A percentile compares a stretch with the other conserved stretches of the same genome.
Evolutionary conservation across 345 rosid genomes (phyloP).

Genomic region (Garcia nutans): DNA sequence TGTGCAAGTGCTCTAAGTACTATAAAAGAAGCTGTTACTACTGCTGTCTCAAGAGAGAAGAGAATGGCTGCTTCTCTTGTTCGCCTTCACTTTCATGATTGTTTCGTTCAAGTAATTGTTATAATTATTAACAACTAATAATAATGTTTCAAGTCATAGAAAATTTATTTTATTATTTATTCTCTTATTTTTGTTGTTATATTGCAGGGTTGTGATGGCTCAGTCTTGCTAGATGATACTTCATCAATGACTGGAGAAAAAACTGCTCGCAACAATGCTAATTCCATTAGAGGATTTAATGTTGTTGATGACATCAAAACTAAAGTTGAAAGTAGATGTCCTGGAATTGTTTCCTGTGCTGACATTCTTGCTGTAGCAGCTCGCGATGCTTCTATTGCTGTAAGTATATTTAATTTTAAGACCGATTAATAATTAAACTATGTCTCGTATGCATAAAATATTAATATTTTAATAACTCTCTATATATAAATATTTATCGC

Average conservation of each 20-base stretch:
- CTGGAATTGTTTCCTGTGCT: constrained; percentile 32
- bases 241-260: constrained; percentile 24
- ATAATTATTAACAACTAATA: not conserved
- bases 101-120: constrained; percentile 3
- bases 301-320: constrained; percentile 33
- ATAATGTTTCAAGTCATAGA: not conserved
- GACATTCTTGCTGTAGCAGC: constrained; percentile 35
- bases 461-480: too few species aligned
- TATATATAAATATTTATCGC: too few species aligned
- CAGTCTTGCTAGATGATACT: constrained; percentile 31
- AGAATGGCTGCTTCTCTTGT: constrained; percentile 31
- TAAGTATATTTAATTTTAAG: not conserved
- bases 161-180: too few species aligned
- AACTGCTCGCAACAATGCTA: constrained; percentile 20
- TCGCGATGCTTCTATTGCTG: constrained; percentile 17
- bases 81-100: constrained; percentile 27
- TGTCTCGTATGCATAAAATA: too few species aligned
- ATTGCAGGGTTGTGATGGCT: constrained; percentile 39
- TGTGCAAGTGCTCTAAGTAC: constrained; percentile 46
- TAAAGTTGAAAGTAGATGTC: constrained; percentile 25
- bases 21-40: constrained; percentile 32
- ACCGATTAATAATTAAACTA: too few species aligned
- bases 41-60: constrained; percentile 33
- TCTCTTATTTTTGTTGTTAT: too few species aligned
- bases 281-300: constrained; percentile 33